Conservation (phyloP, 495 filamentous ascomycete genomes). For the Astrothelium subdiscretum region DNA sequence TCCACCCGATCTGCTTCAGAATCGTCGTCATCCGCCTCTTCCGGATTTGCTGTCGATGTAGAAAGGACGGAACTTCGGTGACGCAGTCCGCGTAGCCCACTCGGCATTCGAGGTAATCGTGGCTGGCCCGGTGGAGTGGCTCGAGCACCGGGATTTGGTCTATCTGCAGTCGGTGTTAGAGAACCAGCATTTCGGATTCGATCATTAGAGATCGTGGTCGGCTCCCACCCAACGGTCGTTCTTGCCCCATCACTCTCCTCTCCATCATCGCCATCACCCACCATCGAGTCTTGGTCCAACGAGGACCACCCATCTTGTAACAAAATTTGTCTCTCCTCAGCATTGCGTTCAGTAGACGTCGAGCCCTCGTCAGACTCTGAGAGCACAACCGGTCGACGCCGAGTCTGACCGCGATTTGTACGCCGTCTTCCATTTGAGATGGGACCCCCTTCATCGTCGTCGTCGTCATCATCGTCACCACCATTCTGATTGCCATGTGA, state of each 20-base stretch:
- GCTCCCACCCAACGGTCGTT: conserved; percentile 28
- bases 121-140: conserved; percentile 15
- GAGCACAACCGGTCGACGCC: not conserved
- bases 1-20: conserved; percentile 16
- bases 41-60: conserved; percentile 17
- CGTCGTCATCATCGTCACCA: conserved; percentile 1
- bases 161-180: conserved; percentile 31
- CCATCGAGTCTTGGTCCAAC: conserved; percentile 7
- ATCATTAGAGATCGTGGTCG: conserved; percentile 24
- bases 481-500: not conserved
- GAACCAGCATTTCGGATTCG: conserved; percentile 22
- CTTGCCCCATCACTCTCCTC: conserved; percentile 9
- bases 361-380: conserved; percentile 15
- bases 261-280: conserved; percentile 3
- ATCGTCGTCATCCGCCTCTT: conserved; percentile 8
- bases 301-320: conserved; percentile 1
- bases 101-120: conserved; percentile 12
- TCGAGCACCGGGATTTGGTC: conserved; percentile 15
- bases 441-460: conserved; percentile 10
- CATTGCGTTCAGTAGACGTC: conserved; percentile 3
- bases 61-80: conserved; percentile 20
- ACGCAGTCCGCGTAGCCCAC: conserved; percentile 20
- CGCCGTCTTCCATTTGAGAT: not conserved
- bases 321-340: conserved; percentile 4
- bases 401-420: not conserved